Conservation (phyloP, 1,284 basidiomycete species). For the Neolentinus lepideus region DNA sequence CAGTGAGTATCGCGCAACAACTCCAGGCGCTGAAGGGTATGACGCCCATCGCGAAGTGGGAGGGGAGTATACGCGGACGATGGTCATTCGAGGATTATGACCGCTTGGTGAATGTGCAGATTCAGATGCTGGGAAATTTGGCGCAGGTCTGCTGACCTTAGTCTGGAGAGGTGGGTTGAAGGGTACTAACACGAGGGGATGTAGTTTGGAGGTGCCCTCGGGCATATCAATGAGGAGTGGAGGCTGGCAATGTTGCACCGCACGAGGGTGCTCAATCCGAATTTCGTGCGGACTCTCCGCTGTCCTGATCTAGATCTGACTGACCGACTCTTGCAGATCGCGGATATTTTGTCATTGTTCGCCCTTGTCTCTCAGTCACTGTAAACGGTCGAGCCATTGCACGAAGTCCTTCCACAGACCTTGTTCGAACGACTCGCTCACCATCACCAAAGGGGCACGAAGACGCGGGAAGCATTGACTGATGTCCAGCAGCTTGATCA, state of each 20-base stretch:
- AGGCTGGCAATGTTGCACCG: conserved; percentile 30
- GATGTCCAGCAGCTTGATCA: conserved; percentile 3
- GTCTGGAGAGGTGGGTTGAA: background rate
- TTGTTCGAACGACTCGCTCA: conserved; percentile 38
- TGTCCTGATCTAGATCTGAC: background rate
- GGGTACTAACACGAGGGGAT: background rate
- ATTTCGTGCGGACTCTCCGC: conserved; percentile 28
- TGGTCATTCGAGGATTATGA: conserved; percentile 45
- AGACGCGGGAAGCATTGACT: conserved; percentile 8
- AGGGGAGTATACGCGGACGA: conserved; percentile 39
- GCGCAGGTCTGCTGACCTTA: conserved; percentile 27
- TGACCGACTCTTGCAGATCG: conserved; percentile 22
- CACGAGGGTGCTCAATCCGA: conserved; percentile 40
- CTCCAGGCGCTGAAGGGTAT: conserved; percentile 27
- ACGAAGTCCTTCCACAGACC: conserved; percentile 34
- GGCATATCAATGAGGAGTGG: conserved; percentile 30
- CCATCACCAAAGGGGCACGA: conserved; percentile 15
- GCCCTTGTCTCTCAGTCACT: conserved; percentile 38
- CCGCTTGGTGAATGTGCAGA: conserved; percentile 30
- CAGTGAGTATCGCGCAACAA: conserved; percentile 28
- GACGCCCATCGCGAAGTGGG: conserved; percentile 36
- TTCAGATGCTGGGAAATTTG: conserved; percentile 34
- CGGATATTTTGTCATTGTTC: conserved; percentile 38
- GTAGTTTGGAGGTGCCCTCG: conserved; percentile 34
- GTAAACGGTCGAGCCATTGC: conserved; percentile 37